A percentile compares a stretch with the other conserved stretches of the same genome.
These are phyloP conservation scores for Termitomyces sp. DNA, from an alignment of 768 basidiomycete genomes.

Conservation along the genomic window DNA sequence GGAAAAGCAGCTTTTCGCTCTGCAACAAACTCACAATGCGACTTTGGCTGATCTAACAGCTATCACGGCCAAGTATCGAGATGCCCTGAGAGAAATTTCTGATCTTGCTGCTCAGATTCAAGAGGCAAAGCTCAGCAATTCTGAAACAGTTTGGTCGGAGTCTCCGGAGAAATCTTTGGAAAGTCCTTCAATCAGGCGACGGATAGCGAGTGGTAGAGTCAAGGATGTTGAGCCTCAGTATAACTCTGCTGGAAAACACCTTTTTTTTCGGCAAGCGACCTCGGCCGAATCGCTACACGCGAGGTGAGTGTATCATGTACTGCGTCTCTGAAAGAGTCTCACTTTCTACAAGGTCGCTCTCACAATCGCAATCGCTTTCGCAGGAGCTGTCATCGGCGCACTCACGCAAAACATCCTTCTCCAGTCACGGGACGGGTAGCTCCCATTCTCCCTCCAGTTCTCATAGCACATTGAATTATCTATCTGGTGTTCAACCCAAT, in stretches of 20 bases:
- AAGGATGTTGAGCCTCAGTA: conserved; percentile 42
- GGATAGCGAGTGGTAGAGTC: conserved; percentile 42
- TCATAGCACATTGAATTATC: conserved; percentile 24
- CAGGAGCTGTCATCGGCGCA: conserved; percentile 92
- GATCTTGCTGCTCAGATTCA: conserved; percentile 89
- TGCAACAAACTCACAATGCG: conserved; percentile 80
- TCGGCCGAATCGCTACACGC: conserved; percentile 84
- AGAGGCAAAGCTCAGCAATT: conserved; percentile 68
- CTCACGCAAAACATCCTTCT: conserved; percentile 78
- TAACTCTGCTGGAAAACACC: conserved; percentile 52
- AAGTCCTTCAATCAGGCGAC: conserved; percentile 39
- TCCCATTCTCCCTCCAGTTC: conserved; percentile 57
- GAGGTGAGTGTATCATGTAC: conserved; percentile 44
- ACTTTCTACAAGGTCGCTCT: conserved; percentile 61
- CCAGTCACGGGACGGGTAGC: conserved; percentile 69
- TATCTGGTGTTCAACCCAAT: conserved; percentile 38
- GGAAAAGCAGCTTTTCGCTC: conserved; percentile 58
- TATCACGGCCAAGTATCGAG: conserved; percentile 77
- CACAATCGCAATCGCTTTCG: conserved; percentile 93
- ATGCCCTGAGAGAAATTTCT: conserved; percentile 88
- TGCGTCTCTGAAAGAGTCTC: conserved; percentile 2
- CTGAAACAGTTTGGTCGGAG: conserved; percentile 27
- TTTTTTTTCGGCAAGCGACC: conserved; percentile 86
- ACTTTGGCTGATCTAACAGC: conserved; percentile 76
- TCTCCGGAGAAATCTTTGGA: conserved; percentile 40